phyloP scores from a whole-genome alignment of 208 protist species.

The Crithidia mellificae region DNA sequence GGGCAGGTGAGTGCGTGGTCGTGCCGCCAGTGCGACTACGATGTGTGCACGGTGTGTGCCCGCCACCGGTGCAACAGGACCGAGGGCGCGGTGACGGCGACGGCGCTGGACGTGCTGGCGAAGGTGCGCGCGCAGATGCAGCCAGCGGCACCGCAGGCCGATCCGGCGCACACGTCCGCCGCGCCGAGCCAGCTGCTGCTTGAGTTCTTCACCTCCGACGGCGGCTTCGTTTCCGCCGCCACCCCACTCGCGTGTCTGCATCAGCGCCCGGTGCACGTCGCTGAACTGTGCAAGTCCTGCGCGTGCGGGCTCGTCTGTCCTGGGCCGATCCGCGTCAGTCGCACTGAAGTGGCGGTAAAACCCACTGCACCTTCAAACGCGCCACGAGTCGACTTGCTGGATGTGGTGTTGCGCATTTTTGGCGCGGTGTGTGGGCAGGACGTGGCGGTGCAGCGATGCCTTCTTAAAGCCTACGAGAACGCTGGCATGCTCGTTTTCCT shows the following conservation, averaged over 20 bases:
- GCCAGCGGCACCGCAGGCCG: background rate
- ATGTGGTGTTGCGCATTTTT: slow-evolving; percentile 34
- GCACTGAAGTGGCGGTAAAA: too few species aligned
- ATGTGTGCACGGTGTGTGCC: slow-evolving; percentile 67
- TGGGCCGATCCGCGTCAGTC: too few species aligned
- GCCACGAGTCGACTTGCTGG: slow-evolving; percentile 22
- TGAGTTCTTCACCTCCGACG: slow-evolving; percentile 42
- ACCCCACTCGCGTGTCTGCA: slow-evolving; percentile 15
- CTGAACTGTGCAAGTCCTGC: slow-evolving; percentile 17
- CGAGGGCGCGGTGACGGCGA: slow-evolving; percentile 56
- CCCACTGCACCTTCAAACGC: too few species aligned
- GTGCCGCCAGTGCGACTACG: slow-evolving; percentile 82
- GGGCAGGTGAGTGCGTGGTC: slow-evolving; percentile 59
- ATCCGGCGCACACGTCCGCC: background rate
- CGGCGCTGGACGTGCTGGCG: slow-evolving; percentile 51
- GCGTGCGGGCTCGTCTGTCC: slow-evolving; percentile 38
- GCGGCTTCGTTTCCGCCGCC: slow-evolving; percentile 31
- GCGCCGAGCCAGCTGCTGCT: background rate
- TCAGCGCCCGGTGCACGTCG: slow-evolving; percentile 22
- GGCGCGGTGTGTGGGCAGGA: slow-evolving; percentile 28
- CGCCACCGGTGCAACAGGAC: slow-evolving; percentile 42
- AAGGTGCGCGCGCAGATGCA: slow-evolving; percentile 17
- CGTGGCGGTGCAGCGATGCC: slow-evolving; percentile 37
- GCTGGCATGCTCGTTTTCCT: slow-evolving; percentile 47
- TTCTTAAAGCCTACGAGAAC: slow-evolving; percentile 53